Conservation (phyloP, 306 rosid species). For the Cicer bijugum region DNA sequence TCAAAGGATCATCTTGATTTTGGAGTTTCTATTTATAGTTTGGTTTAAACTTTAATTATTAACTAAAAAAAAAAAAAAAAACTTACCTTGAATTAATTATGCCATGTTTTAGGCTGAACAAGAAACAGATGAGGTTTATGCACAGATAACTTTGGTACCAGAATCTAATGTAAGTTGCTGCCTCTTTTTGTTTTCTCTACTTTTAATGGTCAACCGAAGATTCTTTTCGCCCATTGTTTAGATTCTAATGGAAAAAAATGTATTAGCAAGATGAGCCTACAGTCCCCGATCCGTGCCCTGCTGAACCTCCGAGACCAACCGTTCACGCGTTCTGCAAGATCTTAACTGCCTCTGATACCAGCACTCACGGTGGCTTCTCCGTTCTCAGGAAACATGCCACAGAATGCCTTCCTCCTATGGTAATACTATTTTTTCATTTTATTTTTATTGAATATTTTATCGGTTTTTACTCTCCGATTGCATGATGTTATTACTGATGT, state of each 20-base stretch:
- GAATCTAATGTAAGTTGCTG: conserved; percentile 65
- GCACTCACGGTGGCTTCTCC: conserved; percentile 98
- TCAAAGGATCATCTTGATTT: background rate
- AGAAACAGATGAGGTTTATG: conserved; percentile 92
- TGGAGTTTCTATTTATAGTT: conserved; percentile 3
- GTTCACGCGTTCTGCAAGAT: conserved; percentile 81
- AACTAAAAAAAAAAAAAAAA: background rate
- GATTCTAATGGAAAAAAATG: conserved; percentile 45
- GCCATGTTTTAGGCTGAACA: conserved; percentile 73
- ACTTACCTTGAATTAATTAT: conserved; percentile 45
- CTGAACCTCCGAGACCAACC: conserved; percentile 54
- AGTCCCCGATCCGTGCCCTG: conserved; percentile 53
- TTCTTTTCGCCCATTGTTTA: conserved; percentile 30
- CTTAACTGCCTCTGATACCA: conserved; percentile 91
- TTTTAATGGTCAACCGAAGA: conserved; percentile 47
- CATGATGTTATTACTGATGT: background rate
- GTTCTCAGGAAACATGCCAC: conserved; percentile 93
- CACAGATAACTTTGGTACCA: conserved; percentile 79
- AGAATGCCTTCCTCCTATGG: conserved; percentile 91
- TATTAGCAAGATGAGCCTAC: conserved; percentile 72
- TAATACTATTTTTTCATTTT: conserved; percentile 38
- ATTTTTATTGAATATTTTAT: conserved; percentile 11
- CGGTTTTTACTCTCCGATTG: conserved; percentile 1
- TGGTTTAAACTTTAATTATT: conserved; percentile 2
- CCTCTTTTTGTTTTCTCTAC: conserved; percentile 41